Conservation (phyloP, 129 eudicot genomes). For the Escallonia rubra region DNA sequence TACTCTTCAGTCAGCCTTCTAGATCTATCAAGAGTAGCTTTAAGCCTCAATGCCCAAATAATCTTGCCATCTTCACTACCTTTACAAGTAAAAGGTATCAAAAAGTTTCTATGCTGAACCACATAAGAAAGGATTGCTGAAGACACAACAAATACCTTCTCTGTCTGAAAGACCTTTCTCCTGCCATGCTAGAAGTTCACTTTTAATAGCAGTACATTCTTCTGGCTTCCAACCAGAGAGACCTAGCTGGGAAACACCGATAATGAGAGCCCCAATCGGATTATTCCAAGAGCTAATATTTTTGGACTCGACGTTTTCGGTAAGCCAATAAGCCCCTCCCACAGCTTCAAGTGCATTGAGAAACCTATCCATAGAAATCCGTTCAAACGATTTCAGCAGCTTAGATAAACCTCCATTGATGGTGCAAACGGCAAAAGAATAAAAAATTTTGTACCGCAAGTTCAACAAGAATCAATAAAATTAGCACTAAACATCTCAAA, state of each 20-base stretch:
- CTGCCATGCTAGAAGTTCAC: conserved; percentile 79
- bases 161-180: conserved; percentile 61
- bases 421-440: background rate
- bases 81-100: conserved; percentile 20
- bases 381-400: conserved; percentile 8
- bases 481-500: too few relatives aligned
- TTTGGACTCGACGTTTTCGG: conserved; percentile 42
- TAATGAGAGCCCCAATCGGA: conserved; percentile 56
- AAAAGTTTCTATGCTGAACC: conserved; percentile 9
- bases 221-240: conserved; percentile 83
- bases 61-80: conserved; percentile 90
- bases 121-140: background rate
- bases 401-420: background rate
- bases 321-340: conserved; percentile 81
- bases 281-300: conserved; percentile 60
- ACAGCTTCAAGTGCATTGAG: conserved; percentile 77
- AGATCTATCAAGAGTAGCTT: conserved; percentile 94
- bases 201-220: conserved; percentile 76
- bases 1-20: conserved; percentile 91
- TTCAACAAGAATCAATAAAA: too few relatives aligned
- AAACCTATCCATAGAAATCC: conserved; percentile 41
- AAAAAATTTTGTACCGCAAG: too few relatives aligned
- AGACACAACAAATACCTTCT: conserved; percentile 48
- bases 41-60: conserved; percentile 88
- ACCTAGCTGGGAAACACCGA: conserved; percentile 79